phyloP scores from a whole-genome alignment of 306 rosid genomes.

The Lathyrus sativus region DNA sequence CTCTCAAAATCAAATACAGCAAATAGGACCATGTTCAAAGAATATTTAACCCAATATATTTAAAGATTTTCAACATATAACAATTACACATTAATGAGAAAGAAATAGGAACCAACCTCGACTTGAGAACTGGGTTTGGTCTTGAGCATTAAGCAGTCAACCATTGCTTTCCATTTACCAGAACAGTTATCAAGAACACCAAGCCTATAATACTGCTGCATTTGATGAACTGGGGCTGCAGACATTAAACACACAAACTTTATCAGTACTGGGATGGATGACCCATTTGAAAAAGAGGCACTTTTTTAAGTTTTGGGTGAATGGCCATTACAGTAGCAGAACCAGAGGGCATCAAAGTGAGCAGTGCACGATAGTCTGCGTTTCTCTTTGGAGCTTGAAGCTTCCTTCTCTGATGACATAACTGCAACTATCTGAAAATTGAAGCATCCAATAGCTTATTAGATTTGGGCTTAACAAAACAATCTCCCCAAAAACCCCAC shows the following conservation, averaged over 20 bases:
- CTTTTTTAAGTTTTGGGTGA: neutral
- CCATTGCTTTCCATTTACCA: conserved; percentile 60
- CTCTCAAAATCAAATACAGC: neutral
- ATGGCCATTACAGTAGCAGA: conserved; percentile 72
- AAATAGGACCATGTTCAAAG: neutral
- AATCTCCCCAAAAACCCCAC: neutral
- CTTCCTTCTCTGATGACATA: conserved; percentile 34
- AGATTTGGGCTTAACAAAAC: conserved; percentile 7
- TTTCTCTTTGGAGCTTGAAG: conserved; percentile 12
- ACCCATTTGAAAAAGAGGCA: conserved; percentile 11
- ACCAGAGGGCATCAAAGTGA: conserved; percentile 77
- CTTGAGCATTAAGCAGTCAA: conserved; percentile 75
- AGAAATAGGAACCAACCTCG: conserved; percentile 53
- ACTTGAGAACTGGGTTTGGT: conserved; percentile 60
- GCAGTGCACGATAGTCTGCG: conserved; percentile 55
- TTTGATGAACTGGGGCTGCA: conserved; percentile 90
- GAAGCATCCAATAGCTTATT: neutral
- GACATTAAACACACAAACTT: conserved; percentile 18
- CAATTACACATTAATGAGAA: neutral
- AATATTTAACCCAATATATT: neutral
- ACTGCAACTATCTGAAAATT: neutral
- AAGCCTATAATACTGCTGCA: conserved; percentile 88
- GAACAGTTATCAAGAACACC: conserved; percentile 77
- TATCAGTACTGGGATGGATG: neutral
- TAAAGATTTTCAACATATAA: neutral